A percentile compares a stretch with the other conserved stretches of the same genome.
phyloP scores from a whole-genome alignment of 2,329 filamentous ascomycete genomes.

The Plenodomus tracheiphilus region DNA sequence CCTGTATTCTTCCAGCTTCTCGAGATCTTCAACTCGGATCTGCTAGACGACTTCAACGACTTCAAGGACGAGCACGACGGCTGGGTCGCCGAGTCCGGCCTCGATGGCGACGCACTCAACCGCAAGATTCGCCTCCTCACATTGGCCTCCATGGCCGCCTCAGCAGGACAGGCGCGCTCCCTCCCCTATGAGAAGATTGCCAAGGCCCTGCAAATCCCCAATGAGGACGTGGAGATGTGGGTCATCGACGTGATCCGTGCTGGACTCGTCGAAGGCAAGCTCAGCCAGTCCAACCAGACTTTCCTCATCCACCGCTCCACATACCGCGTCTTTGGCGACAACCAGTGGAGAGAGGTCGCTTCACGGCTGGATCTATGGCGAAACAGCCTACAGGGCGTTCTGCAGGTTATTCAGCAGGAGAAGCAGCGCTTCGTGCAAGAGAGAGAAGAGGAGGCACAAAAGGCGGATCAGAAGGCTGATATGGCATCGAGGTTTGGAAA shows the following conservation, averaged over 20 bases:
- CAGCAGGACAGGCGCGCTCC: slow-evolving; percentile 75
- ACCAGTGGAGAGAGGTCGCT: slow-evolving; percentile 96
- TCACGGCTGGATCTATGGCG: slow-evolving; percentile 91
- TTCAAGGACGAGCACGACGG: slow-evolving; percentile 90
- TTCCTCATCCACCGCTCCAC: slow-evolving; percentile 96
- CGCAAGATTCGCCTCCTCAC: slow-evolving; percentile 97
- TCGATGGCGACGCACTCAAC: slow-evolving; percentile 73
- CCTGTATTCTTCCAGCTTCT: slow-evolving; percentile 87
- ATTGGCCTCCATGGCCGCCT: slow-evolving; percentile 84
- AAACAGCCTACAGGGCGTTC: slow-evolving; percentile 75
- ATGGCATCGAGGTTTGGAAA: slow-evolving; percentile 32
- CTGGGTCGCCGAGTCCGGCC: slow-evolving; percentile 77
- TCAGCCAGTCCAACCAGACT: slow-evolving; percentile 87
- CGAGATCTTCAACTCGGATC: slow-evolving; percentile 92
- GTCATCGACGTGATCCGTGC: slow-evolving; percentile 97
- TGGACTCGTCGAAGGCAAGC: slow-evolving; percentile 92
- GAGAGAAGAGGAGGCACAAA: slow-evolving; percentile 75
- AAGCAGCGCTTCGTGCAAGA: slow-evolving; percentile 77
- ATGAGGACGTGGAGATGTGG: slow-evolving; percentile 93
- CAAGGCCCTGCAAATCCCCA: slow-evolving; percentile 79
- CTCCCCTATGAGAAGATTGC: slow-evolving; percentile 86
- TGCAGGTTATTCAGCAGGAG: slow-evolving; percentile 77
- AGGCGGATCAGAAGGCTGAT: slow-evolving; percentile 68
- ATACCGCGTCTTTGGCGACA: slow-evolving; percentile 95
- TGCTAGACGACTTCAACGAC: slow-evolving; percentile 92